phyloP scores from a whole-genome alignment of 768 basidiomycete genomes.

The Leccinum pellstonianum region DNA sequence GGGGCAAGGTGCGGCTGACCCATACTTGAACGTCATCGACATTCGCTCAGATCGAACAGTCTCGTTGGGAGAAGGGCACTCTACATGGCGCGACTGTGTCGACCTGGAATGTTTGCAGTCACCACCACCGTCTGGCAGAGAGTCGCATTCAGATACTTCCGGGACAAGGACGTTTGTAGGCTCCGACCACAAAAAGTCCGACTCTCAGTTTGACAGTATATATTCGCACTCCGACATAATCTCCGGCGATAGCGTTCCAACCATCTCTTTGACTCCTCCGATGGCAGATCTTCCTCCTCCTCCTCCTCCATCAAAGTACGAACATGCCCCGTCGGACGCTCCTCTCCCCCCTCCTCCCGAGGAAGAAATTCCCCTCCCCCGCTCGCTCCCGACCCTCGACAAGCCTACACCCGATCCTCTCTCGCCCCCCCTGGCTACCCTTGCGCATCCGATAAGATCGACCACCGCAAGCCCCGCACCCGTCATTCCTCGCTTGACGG shows the following conservation, averaged over 20 bases:
- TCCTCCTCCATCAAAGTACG: slow-evolving; percentile 1
- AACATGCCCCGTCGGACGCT: neutral
- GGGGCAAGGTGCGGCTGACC: neutral
- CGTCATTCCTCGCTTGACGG: slow-evolving; percentile 63
- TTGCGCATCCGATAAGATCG: slow-evolving; percentile 32
- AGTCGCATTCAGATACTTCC: slow-evolving; percentile 17
- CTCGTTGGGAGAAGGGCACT: neutral
- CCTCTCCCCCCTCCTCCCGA: neutral
- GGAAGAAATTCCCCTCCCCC: slow-evolving; percentile 42
- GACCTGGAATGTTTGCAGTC: slow-evolving; percentile 5
- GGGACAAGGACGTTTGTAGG: slow-evolving; percentile 22
- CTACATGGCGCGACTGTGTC: neutral
- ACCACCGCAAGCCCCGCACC: slow-evolving; percentile 16
- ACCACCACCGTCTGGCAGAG: slow-evolving; percentile 3
- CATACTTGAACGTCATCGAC: slow-evolving; percentile 24
- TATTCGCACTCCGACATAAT: slow-evolving; percentile 13
- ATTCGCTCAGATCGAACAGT: slow-evolving; percentile 8
- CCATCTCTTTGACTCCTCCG: neutral
- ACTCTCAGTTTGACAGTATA: neutral
- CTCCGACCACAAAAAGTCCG: neutral
- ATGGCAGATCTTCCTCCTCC: slow-evolving; percentile 10
- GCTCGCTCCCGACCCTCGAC: slow-evolving; percentile 36
- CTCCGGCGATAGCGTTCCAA: neutral
- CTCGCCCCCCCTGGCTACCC: slow-evolving; percentile 30
- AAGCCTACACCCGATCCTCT: slow-evolving; percentile 51